These are phyloP conservation scores for Fonsecaea erecta DNA, from an alignment of 2,329 filamentous ascomycete genomes.

Conservation along the genomic window DNA sequence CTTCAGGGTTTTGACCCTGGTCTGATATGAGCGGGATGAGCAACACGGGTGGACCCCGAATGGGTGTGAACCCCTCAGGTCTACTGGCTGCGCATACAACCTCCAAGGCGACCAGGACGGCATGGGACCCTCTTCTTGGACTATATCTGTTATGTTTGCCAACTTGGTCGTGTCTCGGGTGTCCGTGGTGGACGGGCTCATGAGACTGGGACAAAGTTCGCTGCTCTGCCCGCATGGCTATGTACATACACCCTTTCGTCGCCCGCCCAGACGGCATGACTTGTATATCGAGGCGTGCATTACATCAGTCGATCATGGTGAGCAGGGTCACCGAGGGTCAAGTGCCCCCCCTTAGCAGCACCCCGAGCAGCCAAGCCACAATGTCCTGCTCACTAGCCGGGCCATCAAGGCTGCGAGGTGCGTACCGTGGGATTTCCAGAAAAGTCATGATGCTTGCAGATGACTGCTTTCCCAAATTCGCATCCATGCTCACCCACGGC, in stretches of 20 bases:
- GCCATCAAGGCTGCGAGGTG: conserved; percentile 21
- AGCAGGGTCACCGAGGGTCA: conserved; percentile 20
- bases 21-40: conserved; percentile 15
- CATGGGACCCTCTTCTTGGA: conserved; percentile 1
- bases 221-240: conserved; percentile 17
- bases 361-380: conserved; percentile 16
- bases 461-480: conserved; percentile 8
- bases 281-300: conserved; percentile 25
- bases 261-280: conserved; percentile 24
- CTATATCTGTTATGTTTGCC: conserved; percentile 12
- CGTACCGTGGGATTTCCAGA: conserved; percentile 24
- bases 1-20: conserved; percentile 21
- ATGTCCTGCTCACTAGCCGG: conserved; percentile 5
- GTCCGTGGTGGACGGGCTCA: conserved; percentile 26
- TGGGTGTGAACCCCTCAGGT: conserved; percentile 12
- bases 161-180: conserved; percentile 22
- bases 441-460: conserved; percentile 18
- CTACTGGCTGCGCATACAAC: not conserved
- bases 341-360: conserved; percentile 11
- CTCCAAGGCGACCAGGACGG: conserved; percentile 17
- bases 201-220: conserved; percentile 11
- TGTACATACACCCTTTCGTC: conserved; percentile 27
- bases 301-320: conserved; percentile 26
- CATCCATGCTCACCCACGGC: not conserved
- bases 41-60: conserved; percentile 17